phyloP scores from a whole-genome alignment of 164 flowering plant genomes.

The Cinnamomum micranthum region DNA sequence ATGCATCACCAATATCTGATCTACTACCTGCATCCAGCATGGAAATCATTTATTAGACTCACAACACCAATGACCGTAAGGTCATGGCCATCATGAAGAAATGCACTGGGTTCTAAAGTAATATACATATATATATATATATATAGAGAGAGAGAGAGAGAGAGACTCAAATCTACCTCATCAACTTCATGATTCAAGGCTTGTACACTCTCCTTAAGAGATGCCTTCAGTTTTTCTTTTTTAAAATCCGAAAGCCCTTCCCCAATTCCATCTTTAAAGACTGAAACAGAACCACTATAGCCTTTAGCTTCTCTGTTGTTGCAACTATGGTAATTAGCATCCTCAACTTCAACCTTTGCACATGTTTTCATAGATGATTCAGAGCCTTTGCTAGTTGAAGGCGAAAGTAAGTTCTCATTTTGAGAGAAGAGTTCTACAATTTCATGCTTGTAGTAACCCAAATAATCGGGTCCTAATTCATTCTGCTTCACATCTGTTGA shows the following conservation, averaged over 20 bases:
- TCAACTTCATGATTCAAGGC: constrained; percentile 56
- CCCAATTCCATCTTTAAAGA: constrained; percentile 42
- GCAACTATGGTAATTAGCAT: background rate
- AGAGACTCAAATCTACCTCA: constrained; percentile 40
- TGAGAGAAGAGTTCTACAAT: constrained; percentile 38
- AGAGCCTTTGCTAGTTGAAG: constrained; percentile 13
- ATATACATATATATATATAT: no score
- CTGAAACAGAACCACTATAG: constrained; percentile 15
- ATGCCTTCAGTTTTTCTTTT: constrained; percentile 42
- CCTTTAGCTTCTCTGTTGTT: constrained; percentile 9
- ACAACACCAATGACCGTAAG: background rate
- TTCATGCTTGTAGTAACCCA: constrained; percentile 44
- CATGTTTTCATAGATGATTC: constrained; percentile 10
- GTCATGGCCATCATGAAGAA: background rate
- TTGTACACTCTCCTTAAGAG: constrained; percentile 45
- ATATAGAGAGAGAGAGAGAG: background rate
- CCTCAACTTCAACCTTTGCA: constrained; percentile 8
- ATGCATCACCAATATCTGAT: constrained; percentile 34
- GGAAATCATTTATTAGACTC: background rate
- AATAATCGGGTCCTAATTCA: constrained; percentile 47
- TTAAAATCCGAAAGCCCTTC: constrained; percentile 35
- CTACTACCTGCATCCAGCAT: constrained; percentile 42
- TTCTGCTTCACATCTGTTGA: constrained; percentile 18
- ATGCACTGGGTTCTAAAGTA: background rate
- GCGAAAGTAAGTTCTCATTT: constrained; percentile 30